These are phyloP conservation scores for Acanthamoeba sp. DNA, from an alignment of 208 protist genomes.

Conservation along the genomic window DNA sequence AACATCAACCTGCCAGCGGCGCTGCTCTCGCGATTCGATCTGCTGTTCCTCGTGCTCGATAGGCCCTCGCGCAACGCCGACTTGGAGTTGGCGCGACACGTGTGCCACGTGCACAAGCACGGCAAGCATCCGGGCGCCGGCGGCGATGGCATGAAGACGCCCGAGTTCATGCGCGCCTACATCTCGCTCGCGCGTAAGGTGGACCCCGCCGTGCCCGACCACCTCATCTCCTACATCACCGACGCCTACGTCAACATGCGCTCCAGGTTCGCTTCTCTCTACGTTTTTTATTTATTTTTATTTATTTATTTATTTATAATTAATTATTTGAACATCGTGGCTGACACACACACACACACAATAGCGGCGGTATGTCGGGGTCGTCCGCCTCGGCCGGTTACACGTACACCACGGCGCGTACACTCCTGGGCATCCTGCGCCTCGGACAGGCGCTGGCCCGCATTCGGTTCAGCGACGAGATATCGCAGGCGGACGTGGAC, in stretches of 20 bases:
- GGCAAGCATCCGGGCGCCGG: conserved; percentile 69
- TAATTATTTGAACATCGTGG: neutral
- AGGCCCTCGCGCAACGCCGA: conserved; percentile 91
- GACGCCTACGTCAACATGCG: conserved; percentile 88
- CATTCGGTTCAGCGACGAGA: conserved; percentile 81
- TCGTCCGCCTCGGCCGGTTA: neutral
- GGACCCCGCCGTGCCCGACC: conserved; percentile 85
- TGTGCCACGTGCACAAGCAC: conserved; percentile 87
- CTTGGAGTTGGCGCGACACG: conserved; percentile 93
- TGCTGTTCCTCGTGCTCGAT: conserved; percentile 94
- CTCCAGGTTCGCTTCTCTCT: conserved; percentile 23
- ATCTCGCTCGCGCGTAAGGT: conserved; percentile 78
- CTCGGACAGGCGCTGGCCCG: conserved; percentile 88
- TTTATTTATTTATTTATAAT: too few species aligned
- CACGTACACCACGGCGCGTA: conserved; percentile 88
- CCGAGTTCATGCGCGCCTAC: conserved; percentile 76
- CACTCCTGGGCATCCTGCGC: conserved; percentile 92
- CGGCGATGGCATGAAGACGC: neutral
- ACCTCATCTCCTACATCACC: conserved; percentile 87
- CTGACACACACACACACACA: neutral
- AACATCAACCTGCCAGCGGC: conserved; percentile 99
- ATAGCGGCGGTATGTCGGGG: neutral
- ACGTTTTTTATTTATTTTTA: neutral
- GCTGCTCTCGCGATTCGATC: conserved; percentile 98
- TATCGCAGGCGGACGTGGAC: conserved; percentile 88